These are phyloP conservation scores for Saksenaea oblongispora DNA, from an alignment of 371 early-diverging fungal species.

Conservation along the genomic window DNA sequence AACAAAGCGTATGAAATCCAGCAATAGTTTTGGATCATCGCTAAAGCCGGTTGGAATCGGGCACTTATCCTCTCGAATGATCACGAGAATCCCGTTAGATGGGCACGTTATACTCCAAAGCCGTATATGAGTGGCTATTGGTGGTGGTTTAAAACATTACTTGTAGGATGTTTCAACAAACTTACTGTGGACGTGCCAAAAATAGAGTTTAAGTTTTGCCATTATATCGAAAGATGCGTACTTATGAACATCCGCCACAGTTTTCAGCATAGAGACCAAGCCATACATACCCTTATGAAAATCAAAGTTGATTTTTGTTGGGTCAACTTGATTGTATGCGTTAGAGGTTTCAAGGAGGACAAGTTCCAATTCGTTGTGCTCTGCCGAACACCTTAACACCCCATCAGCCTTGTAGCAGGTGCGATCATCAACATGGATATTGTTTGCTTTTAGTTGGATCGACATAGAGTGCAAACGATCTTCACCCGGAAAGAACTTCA, in stretches of 20 bases:
- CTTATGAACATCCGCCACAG: slow-evolving; percentile 4
- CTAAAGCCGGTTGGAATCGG: neutral
- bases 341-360: slow-evolving; percentile 6
- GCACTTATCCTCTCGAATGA: slow-evolving; percentile 8
- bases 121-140: slow-evolving; percentile 8
- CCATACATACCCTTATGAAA: slow-evolving; percentile 15
- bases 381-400: neutral
- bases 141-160: neutral
- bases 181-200: slow-evolving; percentile 10
- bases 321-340: neutral
- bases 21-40: slow-evolving; percentile 3
- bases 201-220: slow-evolving; percentile 2
- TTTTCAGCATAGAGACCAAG: slow-evolving; percentile 5
- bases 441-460: neutral
- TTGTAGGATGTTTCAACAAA: neutral
- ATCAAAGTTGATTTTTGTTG: slow-evolving; percentile 5
- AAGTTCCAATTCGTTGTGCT: neutral
- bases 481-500: neutral
- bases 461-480: slow-evolving; percentile 5
- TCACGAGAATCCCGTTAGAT: neutral
- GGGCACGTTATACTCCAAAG: slow-evolving; percentile 7
- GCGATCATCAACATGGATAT: neutral
- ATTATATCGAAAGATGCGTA: slow-evolving; percentile 3
- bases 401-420: slow-evolving; percentile 10
- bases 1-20: slow-evolving; percentile 7